Percentiles rank a stretch among this genome's conserved stretches.
Evolutionary conservation across 1,284 basidiomycete genomes (phyloP).

Genomic region (Tremellales sp.): DNA sequence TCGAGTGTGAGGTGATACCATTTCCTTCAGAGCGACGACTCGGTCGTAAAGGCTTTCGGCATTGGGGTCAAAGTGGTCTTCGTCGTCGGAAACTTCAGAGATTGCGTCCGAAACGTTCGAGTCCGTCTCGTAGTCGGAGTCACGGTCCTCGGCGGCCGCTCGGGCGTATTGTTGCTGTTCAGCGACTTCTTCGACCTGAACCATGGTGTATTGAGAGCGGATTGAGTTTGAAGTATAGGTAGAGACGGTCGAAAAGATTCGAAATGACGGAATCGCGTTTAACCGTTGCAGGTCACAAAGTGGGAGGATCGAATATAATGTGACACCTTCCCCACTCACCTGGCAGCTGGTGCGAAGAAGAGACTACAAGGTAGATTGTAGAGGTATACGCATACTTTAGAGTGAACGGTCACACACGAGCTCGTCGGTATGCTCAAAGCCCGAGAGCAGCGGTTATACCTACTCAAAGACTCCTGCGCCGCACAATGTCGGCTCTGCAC

Average conservation of each 20-base stretch:
- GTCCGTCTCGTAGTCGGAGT: constrained; percentile 43
- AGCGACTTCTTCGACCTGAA: constrained; percentile 47
- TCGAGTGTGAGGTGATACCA: constrained; percentile 85
- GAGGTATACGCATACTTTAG: too few species aligned
- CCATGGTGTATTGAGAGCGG: constrained; percentile 28
- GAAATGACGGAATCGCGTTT: too few species aligned
- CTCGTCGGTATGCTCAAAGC: too few species aligned
- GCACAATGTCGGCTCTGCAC: constrained; percentile 14
- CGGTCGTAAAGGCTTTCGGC: constrained; percentile 83
- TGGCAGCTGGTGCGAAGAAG: too few species aligned
- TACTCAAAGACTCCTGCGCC: not conserved
- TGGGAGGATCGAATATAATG: too few species aligned
- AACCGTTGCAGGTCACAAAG: too few species aligned
- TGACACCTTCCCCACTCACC: too few species aligned
- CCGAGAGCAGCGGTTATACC: too few species aligned
- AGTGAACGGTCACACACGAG: too few species aligned
- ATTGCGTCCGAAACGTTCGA: constrained; percentile 19
- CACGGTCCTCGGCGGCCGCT: constrained; percentile 24
- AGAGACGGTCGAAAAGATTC: not conserved
- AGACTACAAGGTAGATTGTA: too few species aligned
- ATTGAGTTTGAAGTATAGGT: not conserved
- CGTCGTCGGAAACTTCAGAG: constrained; percentile 22
- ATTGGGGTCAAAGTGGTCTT: constrained; percentile 32
- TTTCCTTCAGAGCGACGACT: constrained; percentile 85
- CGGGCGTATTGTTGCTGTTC: constrained; percentile 11